Base-by-base conservation (phyloP, 257 asterid genomes). In the Lycium barbarum region DNA sequence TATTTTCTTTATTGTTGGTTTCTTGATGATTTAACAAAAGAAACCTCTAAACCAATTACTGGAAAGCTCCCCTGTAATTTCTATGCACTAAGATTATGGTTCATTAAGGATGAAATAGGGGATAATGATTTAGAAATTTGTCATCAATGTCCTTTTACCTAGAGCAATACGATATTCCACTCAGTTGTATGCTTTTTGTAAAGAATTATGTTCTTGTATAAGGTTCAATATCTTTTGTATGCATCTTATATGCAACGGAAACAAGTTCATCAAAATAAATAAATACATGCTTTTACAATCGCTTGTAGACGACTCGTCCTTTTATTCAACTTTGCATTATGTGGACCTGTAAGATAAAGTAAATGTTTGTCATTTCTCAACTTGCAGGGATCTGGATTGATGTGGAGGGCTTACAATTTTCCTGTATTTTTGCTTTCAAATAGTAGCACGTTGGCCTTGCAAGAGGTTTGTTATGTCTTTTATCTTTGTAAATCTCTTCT, bases 381-480 rank as follows among this genome's bases (percentile, higher is more conserved):
- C 86, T 86, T 89, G 86, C 96, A 97, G 99, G 99, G 99, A 87
- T 93, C 99, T 94, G 99, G 95, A 91, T 84, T 91, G 84, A 95
- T 97, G 99, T 95, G 99, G 99, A 93, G 92, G 82, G 92, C 92
- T 84, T 97, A 95, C 91, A 90, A 94, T 85, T 92, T 97, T 90
- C 99, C 99, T 3, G 94, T 95, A 61, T 95, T 94, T 90, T 92
- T 97, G 81, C 99, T 97, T 84, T 94, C 98, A 76, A 89, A 89
- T 71, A 84, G 85, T 88, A 90, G 94, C 93, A 93, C 98, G 43
- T 80, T 63, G n/a, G 86, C 89, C 86, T 66, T 97, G 93, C 93
- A 88, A 89, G 91, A 95, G 98, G 99, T 97, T 67, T 62, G 51
- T 62, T 84, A 49, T 66, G 82, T 78, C 40, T 26, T 51, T 78